Evolutionary conservation across 1,284 basidiomycete species (phyloP).

Genomic region (Ganoderma meredithae): DNA sequence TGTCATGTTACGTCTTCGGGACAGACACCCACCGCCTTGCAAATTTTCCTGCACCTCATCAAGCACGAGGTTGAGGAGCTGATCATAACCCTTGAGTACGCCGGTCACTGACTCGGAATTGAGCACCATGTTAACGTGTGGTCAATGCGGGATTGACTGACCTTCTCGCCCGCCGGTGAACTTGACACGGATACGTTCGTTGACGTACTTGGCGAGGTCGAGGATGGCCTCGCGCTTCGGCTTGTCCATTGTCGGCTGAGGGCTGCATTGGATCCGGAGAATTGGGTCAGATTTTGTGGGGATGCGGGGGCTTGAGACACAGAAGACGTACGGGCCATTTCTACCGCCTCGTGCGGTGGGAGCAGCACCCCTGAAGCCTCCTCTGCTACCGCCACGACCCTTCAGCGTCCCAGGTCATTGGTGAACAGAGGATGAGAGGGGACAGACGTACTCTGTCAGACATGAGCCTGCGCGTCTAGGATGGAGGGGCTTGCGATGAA

Average conservation of each 20-base stretch:
- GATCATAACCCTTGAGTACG: constrained; percentile 94
- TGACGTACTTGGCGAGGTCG: constrained; percentile 93
- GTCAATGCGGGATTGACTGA: constrained; percentile 39
- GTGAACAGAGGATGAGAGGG: constrained; percentile 25
- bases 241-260: constrained; percentile 74
- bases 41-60: constrained; percentile 87
- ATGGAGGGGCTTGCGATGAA: neutral
- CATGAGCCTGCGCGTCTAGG: constrained; percentile 32
- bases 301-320: neutral
- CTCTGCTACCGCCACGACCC: constrained; percentile 42
- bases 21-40: constrained; percentile 55
- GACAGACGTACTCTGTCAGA: constrained; percentile 45
- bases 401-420: constrained; percentile 33
- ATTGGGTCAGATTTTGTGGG: neutral
- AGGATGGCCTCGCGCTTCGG: constrained; percentile 96
- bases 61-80: constrained; percentile 94
- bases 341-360: constrained; percentile 34
- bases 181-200: constrained; percentile 93
- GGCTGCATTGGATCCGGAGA: constrained; percentile 17
- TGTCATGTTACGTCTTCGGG: constrained; percentile 21
- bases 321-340: constrained; percentile 34
- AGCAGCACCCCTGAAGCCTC: constrained; percentile 34
- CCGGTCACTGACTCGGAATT: constrained; percentile 75
- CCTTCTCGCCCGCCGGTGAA: constrained; percentile 97
- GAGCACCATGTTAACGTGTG: constrained; percentile 10